Base-by-base conservation (phyloP, 345 rosid genomes). In the Gossypium sturtianum region DNA sequence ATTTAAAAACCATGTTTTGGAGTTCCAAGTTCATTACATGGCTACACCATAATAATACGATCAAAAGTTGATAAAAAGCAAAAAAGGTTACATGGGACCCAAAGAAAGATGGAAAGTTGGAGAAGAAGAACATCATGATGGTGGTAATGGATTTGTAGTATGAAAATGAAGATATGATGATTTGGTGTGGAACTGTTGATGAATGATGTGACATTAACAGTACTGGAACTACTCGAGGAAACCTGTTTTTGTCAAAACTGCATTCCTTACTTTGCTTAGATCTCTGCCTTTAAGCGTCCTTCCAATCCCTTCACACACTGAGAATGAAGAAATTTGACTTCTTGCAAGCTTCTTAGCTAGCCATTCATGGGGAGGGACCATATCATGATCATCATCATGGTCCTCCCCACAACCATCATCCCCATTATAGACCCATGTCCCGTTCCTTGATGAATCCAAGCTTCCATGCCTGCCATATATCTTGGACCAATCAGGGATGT, bases 251-350 rank as follows among this genome's bases (percentile, higher is more conserved):
- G 97, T 82, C 80, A 95, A 77, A 77, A 95, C 83, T 48, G 92
- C 93, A 81, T 95, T 91, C 79, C 99, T 93, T 77, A 93, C 86
- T 83, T 88, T 86, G 80, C 97, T 95, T 49, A 95, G 97, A 82
- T 95, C 99, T 81, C 98, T 91, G 57, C 99, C 99, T 79, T 95
- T 93, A 71, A 95, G 95, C 16, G 98, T 95, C 83, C 98, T 91
- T 69, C 98, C 99, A 60, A 86, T 64, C 47, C 99, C 98, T 84
- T 96, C 99, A 74, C 91, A 90, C 62, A 93, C 90, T 2, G 99
- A 96, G 79, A 87, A 91, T 0, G 99, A 91, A 51, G 98, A 91
- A 81, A 96, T 88, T 78, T 84, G 91, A 43, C 84, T 90, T 79
- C 92, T 87, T 38, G 91, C 89, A 44, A 89, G 88, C 90, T 85